Evolutionary conservation across 164 flowering plant species (phyloP), one percentile per base, ranked within the genome.

Genomic region (Sedum album): DNA sequence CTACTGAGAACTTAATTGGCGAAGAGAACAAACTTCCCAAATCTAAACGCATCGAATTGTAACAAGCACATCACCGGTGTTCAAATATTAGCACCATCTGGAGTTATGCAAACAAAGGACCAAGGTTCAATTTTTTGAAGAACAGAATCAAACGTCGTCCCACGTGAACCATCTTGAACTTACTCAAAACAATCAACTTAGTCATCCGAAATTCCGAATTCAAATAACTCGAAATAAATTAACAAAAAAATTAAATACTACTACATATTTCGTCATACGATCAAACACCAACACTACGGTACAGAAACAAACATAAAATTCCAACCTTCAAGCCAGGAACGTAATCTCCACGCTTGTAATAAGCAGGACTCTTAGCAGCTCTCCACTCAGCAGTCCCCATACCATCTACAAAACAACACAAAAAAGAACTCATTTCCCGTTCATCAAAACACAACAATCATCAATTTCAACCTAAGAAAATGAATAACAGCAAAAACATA

Each of bases 311-410:
- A n/a, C n/a, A n/a, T n/a, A n/a, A 26, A 51, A 55, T 17, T 10
- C 61, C 31, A 35, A 91, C 99, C 96, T 91, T 94, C 82, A 94
- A 80, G 0, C 99, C 99, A 74, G 99, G 96, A 73, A 87, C 99
- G 80, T 90, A 94, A 75, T 92, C 97, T 30, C 97, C 99, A 72
- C 99, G 88, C 79, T 91, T 94, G 77, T 88, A 94, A 71, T 94
- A 94, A 4, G 93, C 78, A 0, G 99, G 92, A 79, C 92, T 91
- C 84, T 94, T 94, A 0, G 97, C 90, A 0, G 99, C 94, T 73
- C 99, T 87, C 97, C 97, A 94, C 69, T 91, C 99, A 1, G 99
- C 97, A 0, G 97, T 94, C 17, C 99, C 99, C 97, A 94, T 92
- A 20, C 99, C 99, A 85, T 94, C 97, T 94, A 71, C 73, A 75